Conservation (phyloP, 345 rosid genomes). For the Xanthoceras sorbifolium region DNA sequence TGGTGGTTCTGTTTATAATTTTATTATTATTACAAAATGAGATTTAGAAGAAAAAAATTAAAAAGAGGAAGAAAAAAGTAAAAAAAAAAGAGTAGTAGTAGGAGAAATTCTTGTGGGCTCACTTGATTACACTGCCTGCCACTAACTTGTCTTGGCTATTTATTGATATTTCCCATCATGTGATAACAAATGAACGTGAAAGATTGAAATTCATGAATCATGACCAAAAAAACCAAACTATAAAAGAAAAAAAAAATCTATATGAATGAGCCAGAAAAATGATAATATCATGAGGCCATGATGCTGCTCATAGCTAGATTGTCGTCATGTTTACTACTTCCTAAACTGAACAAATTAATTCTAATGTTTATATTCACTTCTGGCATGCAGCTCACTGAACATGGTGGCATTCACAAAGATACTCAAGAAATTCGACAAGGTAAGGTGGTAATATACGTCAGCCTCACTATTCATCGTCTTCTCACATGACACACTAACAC, state of each 20-base stretch:
- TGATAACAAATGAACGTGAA: neutral
- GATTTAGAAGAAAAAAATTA: too few relatives aligned
- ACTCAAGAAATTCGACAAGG: slow-evolving; percentile 97
- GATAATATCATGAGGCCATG: neutral
- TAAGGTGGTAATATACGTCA: slow-evolving; percentile 28
- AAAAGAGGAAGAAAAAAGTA: too few relatives aligned
- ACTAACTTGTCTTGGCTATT: neutral
- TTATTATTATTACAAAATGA: too few relatives aligned
- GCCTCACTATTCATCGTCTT: neutral
- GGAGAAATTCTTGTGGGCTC: neutral
- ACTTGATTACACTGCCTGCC: neutral
- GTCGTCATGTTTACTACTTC: neutral
- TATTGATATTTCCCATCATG: neutral
- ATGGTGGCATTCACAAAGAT: slow-evolving; percentile 88
- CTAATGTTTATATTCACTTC: slow-evolving; percentile 18
- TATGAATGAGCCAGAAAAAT: neutral
- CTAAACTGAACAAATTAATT: slow-evolving; percentile 4
- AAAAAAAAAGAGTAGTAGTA: neutral
- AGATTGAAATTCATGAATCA: neutral
- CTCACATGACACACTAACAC: neutral
- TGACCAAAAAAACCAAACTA: neutral
- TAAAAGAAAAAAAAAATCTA: too few relatives aligned
- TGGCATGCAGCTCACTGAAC: slow-evolving; percentile 83
- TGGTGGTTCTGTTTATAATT: too few relatives aligned
- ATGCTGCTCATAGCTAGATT: too few relatives aligned